Base-by-base conservation (phyloP, 805 yeast species). In the Kazachstania bromeliacearum region DNA sequence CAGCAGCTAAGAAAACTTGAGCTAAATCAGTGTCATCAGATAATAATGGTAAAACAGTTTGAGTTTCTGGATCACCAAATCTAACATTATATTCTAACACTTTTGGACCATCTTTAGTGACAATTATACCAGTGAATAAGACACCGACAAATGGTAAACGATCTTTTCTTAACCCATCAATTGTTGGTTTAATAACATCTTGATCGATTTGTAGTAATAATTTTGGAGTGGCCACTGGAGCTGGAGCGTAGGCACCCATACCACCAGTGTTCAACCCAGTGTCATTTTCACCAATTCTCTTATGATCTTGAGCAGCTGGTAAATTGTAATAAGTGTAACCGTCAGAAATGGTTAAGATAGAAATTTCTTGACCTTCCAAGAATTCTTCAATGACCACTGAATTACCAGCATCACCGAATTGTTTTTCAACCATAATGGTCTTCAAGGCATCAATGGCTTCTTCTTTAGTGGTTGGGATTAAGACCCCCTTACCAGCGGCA, bases 221-320 rank as follows among this genome's bases (percentile, higher is more conserved):
- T 17, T 71, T 68, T 2, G 85, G 77, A 14, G 96, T 85, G 14
- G 94, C 97, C 44, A 85, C 70, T 38, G 98, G 98, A 8, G 97
- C 94, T 22, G 99, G 99, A 6, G 97, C 92, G 55, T 92, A 92
- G 6, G 97, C 95, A 45, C 99, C 99, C 99, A 92, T 92, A 45
- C 99, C 99, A 48, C 99, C 99, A 26, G 99, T 92, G 66, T 92
- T 92, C 44, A 89, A 71, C 18, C 99, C 99, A 27, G 77, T 67
- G 60, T 92, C 99, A 42, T 88, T 88, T 53, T 94, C 85, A 38
- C 94, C 94, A 48, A 82, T 73, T 60, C 98, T 79, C 67, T 92
- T 92, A 66, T 92, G 99, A 59, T 92, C 99, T 66, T 92, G 99
- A 19, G 97, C 96, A 31, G 97, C 84, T 29, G 99, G 99, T 40